Evolutionary conservation across 371 early-diverging fungal genomes (phyloP).

Genomic region (Actinomortierella wolfii): DNA sequence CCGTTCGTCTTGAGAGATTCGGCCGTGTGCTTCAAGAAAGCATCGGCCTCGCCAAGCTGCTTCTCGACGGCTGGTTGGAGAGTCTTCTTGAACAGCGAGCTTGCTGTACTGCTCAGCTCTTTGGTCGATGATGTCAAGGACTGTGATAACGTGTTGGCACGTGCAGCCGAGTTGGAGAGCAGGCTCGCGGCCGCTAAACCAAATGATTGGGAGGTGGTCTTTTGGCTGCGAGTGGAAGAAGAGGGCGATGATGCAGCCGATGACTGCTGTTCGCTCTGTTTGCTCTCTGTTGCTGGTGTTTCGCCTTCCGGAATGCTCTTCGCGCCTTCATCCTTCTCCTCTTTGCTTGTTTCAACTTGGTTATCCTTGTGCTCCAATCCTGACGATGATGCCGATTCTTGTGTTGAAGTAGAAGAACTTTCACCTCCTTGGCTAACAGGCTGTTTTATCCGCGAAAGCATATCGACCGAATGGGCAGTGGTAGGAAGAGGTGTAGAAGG

Average conservation of each 20-base stretch:
- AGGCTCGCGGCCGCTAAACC: slow-evolving; percentile 40
- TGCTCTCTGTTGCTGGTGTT: neutral
- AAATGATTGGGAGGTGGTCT: slow-evolving; percentile 8
- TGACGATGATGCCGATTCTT: too few species aligned
- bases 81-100: slow-evolving; percentile 40
- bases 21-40: slow-evolving; percentile 37
- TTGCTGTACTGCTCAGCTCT: slow-evolving; percentile 29
- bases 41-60: slow-evolving; percentile 35
- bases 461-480: slow-evolving; percentile 19
- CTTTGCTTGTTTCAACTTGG: neutral
- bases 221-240: slow-evolving; percentile 2
- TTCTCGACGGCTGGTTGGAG: slow-evolving; percentile 38
- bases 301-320: neutral
- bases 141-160: slow-evolving; percentile 27
- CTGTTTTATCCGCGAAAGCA: slow-evolving; percentile 14
- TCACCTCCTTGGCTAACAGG: neutral
- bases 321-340: neutral
- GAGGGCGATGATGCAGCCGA: neutral
- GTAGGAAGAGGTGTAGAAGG: slow-evolving; percentile 21
- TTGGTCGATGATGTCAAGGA: slow-evolving; percentile 32
- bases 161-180: slow-evolving; percentile 11
- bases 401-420: neutral
- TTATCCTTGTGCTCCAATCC: neutral
- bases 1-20: slow-evolving; percentile 39
- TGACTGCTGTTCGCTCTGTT: neutral